Conservation (phyloP, 2,329 filamentous ascomycete genomes). For the Xylariaceae sp. region DNA sequence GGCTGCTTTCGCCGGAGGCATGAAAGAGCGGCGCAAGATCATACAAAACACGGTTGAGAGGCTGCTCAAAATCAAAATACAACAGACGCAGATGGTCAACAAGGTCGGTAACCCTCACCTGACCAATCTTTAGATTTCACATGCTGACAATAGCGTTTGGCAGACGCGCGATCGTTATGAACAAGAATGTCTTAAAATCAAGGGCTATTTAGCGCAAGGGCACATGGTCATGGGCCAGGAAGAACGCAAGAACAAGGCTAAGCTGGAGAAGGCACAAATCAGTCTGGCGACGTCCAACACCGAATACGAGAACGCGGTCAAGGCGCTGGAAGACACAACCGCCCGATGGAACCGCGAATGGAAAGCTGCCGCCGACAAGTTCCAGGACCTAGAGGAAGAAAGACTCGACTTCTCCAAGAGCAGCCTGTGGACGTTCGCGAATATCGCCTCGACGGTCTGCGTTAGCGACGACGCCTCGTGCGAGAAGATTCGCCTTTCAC, state of each 20-base stretch:
- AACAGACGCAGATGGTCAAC: slow-evolving; percentile 85
- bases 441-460: slow-evolving; percentile 93
- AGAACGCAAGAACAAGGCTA: slow-evolving; percentile 97
- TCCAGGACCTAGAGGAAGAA: slow-evolving; percentile 97
- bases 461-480: slow-evolving; percentile 95
- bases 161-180: slow-evolving; percentile 89
- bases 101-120: slow-evolving; percentile 53
- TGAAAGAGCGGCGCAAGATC: slow-evolving; percentile 96
- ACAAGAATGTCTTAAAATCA: slow-evolving; percentile 96
- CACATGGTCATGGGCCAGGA: slow-evolving; percentile 99
- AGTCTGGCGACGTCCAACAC: slow-evolving; percentile 84
- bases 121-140: neutral
- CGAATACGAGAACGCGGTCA: slow-evolving; percentile 90
- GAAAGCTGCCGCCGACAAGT: slow-evolving; percentile 97
- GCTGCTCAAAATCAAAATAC: slow-evolving; percentile 82
- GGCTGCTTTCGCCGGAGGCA: slow-evolving; percentile 81
- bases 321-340: slow-evolving; percentile 89
- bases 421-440: slow-evolving; percentile 96
- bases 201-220: slow-evolving; percentile 94
- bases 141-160: slow-evolving; percentile 4
- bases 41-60: slow-evolving; percentile 92
- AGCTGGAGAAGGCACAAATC: slow-evolving; percentile 97
- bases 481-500: slow-evolving; percentile 86
- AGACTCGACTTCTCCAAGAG: slow-evolving; percentile 95
- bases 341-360: slow-evolving; percentile 95